Percentiles rank a stretch among this genome's conserved stretches.
These are phyloP conservation scores for Linaria vulgaris DNA, from an alignment of 257 asterid species.

Conservation along the genomic window DNA sequence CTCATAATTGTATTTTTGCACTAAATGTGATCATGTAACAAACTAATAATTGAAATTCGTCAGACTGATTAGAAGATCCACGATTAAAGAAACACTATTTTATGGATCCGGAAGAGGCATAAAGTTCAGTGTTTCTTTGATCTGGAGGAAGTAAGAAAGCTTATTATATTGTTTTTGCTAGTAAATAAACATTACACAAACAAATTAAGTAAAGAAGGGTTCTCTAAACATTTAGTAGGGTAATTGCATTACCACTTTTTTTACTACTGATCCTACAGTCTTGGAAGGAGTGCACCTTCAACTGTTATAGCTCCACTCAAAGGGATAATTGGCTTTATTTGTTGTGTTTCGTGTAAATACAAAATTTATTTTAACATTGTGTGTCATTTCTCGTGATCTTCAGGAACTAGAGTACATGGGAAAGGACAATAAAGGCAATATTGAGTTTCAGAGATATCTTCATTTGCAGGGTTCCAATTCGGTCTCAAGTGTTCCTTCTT, in stretches of 20 bases:
- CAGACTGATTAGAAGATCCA: not conserved
- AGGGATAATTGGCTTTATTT: not conserved
- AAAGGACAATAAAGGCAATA: constrained; percentile 33
- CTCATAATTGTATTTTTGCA: not conserved
- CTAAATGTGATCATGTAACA: not conserved
- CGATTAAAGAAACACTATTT: no score
- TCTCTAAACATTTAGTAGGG: constrained; percentile 10
- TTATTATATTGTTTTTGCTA: not conserved
- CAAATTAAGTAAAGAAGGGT: constrained; percentile 13
- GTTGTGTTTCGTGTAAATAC: not conserved
- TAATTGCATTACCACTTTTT: not conserved
- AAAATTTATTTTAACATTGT: not conserved
- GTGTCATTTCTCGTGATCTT: constrained; percentile 22
- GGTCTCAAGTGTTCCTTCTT: constrained; percentile 56
- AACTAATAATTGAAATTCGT: not conserved
- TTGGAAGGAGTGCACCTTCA: not conserved
- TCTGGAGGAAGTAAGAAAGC: not conserved
- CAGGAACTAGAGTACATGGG: constrained; percentile 48
- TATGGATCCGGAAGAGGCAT: no score
- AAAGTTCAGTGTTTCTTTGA: constrained; percentile 10
- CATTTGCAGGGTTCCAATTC: constrained; percentile 40
- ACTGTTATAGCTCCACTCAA: not conserved
- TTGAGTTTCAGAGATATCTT: constrained; percentile 37
- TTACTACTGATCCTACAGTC: not conserved
- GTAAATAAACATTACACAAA: not conserved